Evolutionary conservation across 768 basidiomycete genomes (phyloP).

Genomic region (Ramaria rubella): DNA sequence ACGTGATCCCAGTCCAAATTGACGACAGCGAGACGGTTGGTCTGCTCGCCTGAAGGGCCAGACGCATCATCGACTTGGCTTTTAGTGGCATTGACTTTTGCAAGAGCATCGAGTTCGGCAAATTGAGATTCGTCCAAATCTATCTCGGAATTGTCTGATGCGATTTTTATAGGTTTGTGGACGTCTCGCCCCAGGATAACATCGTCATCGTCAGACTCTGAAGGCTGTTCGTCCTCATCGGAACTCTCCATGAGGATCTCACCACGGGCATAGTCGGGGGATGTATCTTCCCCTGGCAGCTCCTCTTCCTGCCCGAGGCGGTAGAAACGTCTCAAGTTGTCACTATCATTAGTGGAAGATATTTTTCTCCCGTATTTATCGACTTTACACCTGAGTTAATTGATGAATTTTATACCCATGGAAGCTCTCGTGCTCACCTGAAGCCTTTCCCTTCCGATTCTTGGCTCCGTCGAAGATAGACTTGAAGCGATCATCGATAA

Average conservation of each 20-base stretch:
- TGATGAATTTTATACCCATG: not conserved
- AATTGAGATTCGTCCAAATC: conserved; percentile 72
- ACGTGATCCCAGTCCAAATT: conserved; percentile 99
- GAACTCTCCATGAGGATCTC: conserved; percentile 85
- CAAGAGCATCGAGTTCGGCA: conserved; percentile 69
- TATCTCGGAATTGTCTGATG: conserved; percentile 45
- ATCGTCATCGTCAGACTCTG: conserved; percentile 37
- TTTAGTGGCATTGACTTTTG: conserved; percentile 54
- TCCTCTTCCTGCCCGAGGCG: conserved; percentile 50
- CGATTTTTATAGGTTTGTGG: conserved; percentile 36
- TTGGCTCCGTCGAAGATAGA: conserved; percentile 49
- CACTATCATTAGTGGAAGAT: conserved; percentile 61
- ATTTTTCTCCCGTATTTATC: conserved; percentile 87
- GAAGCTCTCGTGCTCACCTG: conserved; percentile 10
- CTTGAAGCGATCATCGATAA: conserved; percentile 90
- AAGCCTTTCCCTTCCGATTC: conserved; percentile 16
- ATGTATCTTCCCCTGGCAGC: conserved; percentile 22
- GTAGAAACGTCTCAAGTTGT: conserved; percentile 76
- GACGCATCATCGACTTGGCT: conserved; percentile 32
- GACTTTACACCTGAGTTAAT: conserved; percentile 49
- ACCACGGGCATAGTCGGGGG: conserved; percentile 84
- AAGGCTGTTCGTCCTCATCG: conserved; percentile 44
- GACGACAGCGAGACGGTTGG: conserved; percentile 78
- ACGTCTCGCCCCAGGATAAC: conserved; percentile 45
- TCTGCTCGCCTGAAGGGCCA: conserved; percentile 28